Conservation (phyloP, 805 yeast genomes). For the Novakomyces olei region DNA sequence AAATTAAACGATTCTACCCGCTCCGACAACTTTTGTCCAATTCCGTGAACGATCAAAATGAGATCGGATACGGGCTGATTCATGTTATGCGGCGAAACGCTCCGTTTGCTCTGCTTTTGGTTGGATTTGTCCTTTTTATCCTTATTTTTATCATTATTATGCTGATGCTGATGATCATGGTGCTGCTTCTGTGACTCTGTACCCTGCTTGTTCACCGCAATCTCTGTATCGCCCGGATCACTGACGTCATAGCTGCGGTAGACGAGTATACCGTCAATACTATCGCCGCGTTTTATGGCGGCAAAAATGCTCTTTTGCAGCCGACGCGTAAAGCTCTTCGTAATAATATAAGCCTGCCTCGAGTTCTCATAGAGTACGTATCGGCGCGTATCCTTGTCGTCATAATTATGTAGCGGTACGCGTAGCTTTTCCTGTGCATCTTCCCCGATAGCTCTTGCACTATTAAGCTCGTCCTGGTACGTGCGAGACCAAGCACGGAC, state of each 20-base stretch:
- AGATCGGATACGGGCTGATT: constrained; percentile 31
- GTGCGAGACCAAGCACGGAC: constrained; percentile 13
- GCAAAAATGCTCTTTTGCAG: constrained; percentile 7
- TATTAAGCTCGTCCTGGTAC: constrained; percentile 12
- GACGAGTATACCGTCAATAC: constrained; percentile 8
- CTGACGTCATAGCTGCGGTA: constrained; percentile 16
- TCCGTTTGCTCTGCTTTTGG: too few relatives aligned
- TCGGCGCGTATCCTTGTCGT: constrained; percentile 4
- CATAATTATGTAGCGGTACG: not conserved
- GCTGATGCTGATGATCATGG: constrained; percentile 6
- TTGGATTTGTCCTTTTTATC: constrained; percentile 11
- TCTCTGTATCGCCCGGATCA: too few relatives aligned
- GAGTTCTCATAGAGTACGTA: constrained; percentile 1
- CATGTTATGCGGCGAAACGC: too few relatives aligned
- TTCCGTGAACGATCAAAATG: constrained; percentile 75
- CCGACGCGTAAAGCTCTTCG: constrained; percentile 11
- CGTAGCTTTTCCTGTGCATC: constrained; percentile 9
- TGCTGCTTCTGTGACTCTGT: constrained; percentile 9
- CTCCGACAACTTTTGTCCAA: constrained; percentile 73
- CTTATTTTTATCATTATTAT: not conserved
- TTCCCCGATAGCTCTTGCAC: constrained; percentile 10
- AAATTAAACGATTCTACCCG: constrained; percentile 66
- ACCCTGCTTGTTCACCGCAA: too few relatives aligned
- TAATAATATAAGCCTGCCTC: constrained; percentile 8
- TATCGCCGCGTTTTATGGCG: constrained; percentile 6